A percentile compares a stretch with the other conserved stretches of the same genome.
phyloP scores from a whole-genome alignment of 495 filamentous ascomycete genomes.

The Daldinia vernicosa region DNA sequence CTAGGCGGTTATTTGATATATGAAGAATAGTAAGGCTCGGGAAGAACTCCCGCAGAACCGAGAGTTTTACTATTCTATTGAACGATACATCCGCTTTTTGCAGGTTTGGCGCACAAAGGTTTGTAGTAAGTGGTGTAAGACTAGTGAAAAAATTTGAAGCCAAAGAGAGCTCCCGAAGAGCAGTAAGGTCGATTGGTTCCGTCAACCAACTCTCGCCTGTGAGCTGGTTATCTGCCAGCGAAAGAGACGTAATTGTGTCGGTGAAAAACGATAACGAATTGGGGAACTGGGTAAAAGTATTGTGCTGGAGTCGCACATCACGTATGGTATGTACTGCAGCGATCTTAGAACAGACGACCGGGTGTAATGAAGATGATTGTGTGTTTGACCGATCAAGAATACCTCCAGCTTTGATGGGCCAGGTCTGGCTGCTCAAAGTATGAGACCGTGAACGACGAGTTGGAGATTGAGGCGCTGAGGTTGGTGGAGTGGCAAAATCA shows the following conservation, averaged over 20 bases:
- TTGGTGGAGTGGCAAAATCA: slow-evolving; percentile 66
- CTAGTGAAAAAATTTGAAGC: slow-evolving; percentile 72
- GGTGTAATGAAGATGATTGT: slow-evolving; percentile 63
- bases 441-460: slow-evolving; percentile 53
- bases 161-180: slow-evolving; percentile 78
- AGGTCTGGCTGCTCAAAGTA: slow-evolving; percentile 54
- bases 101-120: slow-evolving; percentile 75
- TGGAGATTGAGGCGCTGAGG: slow-evolving; percentile 58
- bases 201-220: slow-evolving; percentile 66
- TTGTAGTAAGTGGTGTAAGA: slow-evolving; percentile 67
- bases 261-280: slow-evolving; percentile 71
- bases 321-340: slow-evolving; percentile 57
- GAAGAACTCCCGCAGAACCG: slow-evolving; percentile 63
- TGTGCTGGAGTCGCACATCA: slow-evolving; percentile 75
- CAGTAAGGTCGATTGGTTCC: slow-evolving; percentile 71
- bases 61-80: slow-evolving; percentile 77
- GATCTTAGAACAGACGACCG: slow-evolving; percentile 60
- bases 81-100: slow-evolving; percentile 79
- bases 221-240: slow-evolving; percentile 82
- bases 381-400: slow-evolving; percentile 77
- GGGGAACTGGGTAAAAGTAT: slow-evolving; percentile 76
- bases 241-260: slow-evolving; percentile 74
- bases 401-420: slow-evolving; percentile 74
- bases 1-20: slow-evolving; percentile 78
- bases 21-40: slow-evolving; percentile 72